Base-by-base conservation (phyloP, 306 rosid genomes). In the Hylodesmum podocarpum region DNA sequence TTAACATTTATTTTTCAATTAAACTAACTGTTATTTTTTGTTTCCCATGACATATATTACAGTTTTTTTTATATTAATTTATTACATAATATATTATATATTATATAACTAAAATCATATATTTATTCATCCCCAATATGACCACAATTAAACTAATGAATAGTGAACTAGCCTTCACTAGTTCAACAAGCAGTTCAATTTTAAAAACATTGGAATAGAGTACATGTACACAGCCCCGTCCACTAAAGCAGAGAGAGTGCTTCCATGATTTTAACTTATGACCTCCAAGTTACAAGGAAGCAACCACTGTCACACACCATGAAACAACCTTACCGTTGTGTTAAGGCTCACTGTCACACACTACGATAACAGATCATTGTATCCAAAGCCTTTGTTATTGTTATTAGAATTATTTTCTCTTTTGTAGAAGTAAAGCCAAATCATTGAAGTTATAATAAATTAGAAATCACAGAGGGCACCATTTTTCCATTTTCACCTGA, bases 401-500 rank as follows among this genome's bases (percentile, higher is more conserved):
- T n/a, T n/a, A n/a, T n/a, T n/a, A n/a, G n/a, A n/a, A n/a, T n/a
- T 28, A 9, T 28, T 71, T 55, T 27, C 31, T 31, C 59, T 70
- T 16, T 36, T 50, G 24, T 18, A 44, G 18, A 71, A 36, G 51
- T 33, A 44, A 71, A 46, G 46, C 14, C 22, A 27, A 59, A 22
- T 41, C 73, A 82, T 27, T 33, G 27, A 82, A 55, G 21, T 47
- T 46, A 10, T 13, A 66, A 81, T 15, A 72, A 55, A 57, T 73
- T 54, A 69, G 55, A 71, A 53, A 70, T 58, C 57, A 59, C 18
- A 78, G 8, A 54, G 47, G 27, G 50, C 49, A 55, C 49, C 50
- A 4, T 33, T 70, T 33, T 44, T 34, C 62, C 47, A 46, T 74
- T 67, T 27, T 82, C 73, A 89, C 99, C 99, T 95, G 99, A 86